Conservation (phyloP, 495 filamentous ascomycete genomes). For the Aspergillus ellipticus region DNA sequence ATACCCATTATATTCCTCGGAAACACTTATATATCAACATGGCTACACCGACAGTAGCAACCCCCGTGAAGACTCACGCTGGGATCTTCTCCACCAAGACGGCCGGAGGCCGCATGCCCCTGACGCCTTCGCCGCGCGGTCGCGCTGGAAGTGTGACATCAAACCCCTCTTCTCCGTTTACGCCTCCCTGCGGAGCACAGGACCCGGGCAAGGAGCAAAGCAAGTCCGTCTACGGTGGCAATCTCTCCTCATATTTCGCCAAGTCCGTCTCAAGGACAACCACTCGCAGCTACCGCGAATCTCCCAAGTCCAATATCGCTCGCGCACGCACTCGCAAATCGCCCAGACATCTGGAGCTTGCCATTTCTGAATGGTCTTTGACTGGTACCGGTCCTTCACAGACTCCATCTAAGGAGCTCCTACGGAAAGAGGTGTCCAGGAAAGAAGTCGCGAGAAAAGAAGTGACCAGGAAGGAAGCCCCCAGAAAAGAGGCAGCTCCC, state of each 20-base stretch:
- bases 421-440: slow-evolving; percentile 45
- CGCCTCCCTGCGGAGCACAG: slow-evolving; percentile 62
- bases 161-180: slow-evolving; percentile 68
- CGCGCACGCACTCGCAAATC: slow-evolving; percentile 56
- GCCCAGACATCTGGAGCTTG: slow-evolving; percentile 80
- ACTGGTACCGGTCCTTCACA: slow-evolving; percentile 74
- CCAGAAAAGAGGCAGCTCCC: background rate
- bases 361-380: slow-evolving; percentile 87
- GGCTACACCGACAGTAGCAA: slow-evolving; percentile 85
- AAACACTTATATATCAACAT: slow-evolving; percentile 51
- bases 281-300: slow-evolving; percentile 57
- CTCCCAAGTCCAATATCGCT: slow-evolving; percentile 94
- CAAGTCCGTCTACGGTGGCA: slow-evolving; percentile 70
- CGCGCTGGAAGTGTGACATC: slow-evolving; percentile 46
- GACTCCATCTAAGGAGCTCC: slow-evolving; percentile 65
- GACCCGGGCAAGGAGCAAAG: slow-evolving; percentile 15
- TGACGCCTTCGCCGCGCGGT: slow-evolving; percentile 84
- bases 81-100: slow-evolving; percentile 89
- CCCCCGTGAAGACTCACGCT: slow-evolving; percentile 89
- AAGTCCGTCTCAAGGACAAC: slow-evolving; percentile 40
- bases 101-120: slow-evolving; percentile 88
- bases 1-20: slow-evolving; percentile 11
- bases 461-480: background rate
- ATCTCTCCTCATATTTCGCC: slow-evolving; percentile 70
- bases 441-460: background rate